Evolutionary conservation across 2,329 filamentous ascomycete species (phyloP).

Genomic region (Cercospora canescens): DNA sequence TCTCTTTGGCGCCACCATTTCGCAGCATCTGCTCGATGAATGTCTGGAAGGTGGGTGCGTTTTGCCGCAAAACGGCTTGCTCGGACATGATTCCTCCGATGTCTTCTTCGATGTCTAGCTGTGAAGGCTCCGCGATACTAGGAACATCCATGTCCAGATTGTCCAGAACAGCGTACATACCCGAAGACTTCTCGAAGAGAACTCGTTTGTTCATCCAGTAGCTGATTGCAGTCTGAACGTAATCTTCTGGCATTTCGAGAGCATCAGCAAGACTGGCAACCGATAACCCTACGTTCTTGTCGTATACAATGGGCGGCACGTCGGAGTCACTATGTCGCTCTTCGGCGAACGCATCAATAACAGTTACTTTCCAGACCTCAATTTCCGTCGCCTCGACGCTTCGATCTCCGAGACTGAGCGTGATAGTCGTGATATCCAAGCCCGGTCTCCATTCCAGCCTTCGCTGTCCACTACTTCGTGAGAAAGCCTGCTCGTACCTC

Average conservation of each 20-base stretch:
- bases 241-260: conserved; percentile 72
- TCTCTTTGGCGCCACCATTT: conserved; percentile 59
- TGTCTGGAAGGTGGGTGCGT: conserved; percentile 77
- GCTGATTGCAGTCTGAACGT: conserved; percentile 65
- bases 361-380: conserved; percentile 80
- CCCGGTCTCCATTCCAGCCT: conserved; percentile 88
- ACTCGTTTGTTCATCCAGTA: conserved; percentile 74
- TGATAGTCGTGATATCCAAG: conserved; percentile 71
- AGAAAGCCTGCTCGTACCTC: conserved; percentile 73
- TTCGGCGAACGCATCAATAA: conserved; percentile 76
- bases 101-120: conserved; percentile 41
- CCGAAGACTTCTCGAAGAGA: conserved; percentile 55
- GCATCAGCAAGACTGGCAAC: conserved; percentile 49
- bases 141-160: conserved; percentile 47
- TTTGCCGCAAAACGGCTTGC: conserved; percentile 64
- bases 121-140: conserved; percentile 30
- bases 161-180: conserved; percentile 69
- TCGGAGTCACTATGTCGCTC: conserved; percentile 40
- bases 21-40: conserved; percentile 96
- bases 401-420: conserved; percentile 80
- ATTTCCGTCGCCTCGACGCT: conserved; percentile 68
- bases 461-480: conserved; percentile 75
- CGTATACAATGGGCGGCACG: conserved; percentile 9
- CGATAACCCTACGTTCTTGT: conserved; percentile 31
- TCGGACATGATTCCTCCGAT: conserved; percentile 53